Conservation (phyloP, 1,284 basidiomycete species). For the Ustilago hordei region DNA sequence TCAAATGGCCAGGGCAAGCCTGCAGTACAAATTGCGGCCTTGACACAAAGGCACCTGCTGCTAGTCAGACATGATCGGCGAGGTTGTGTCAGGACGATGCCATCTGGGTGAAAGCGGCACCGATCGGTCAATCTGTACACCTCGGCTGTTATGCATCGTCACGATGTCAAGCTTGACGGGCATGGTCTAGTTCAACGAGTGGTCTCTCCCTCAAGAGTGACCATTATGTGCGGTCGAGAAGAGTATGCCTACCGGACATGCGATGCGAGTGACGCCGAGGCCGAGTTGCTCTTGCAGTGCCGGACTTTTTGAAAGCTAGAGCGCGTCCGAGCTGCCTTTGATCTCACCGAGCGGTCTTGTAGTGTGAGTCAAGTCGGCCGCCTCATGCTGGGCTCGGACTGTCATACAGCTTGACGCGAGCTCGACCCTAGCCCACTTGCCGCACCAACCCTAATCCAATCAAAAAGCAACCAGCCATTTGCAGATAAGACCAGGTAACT, state of each 20-base stretch:
- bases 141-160: constrained; percentile 1
- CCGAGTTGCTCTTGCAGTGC: constrained; percentile 20
- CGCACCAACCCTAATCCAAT: neutral
- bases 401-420: constrained; percentile 6
- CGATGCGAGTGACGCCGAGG: constrained; percentile 39
- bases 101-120: neutral
- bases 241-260: constrained; percentile 34
- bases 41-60: neutral
- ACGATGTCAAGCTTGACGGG: neutral
- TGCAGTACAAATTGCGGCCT: neutral
- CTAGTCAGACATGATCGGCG: neutral
- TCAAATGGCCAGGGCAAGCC: neutral
- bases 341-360: constrained; percentile 19
- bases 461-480: no score
- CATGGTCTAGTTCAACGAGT: neutral
- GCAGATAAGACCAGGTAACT: no score
- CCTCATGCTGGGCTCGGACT: constrained; percentile 8
- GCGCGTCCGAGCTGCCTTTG: constrained; percentile 35
- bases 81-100: neutral
- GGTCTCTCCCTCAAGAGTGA: neutral
- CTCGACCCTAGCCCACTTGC: neutral
- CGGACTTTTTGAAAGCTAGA: neutral
- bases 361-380: neutral
- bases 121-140: neutral
- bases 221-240: constrained; percentile 13